Base-by-base conservation (phyloP, 148 eudicot genomes). In the Vaccinium macrocarpon region DNA sequence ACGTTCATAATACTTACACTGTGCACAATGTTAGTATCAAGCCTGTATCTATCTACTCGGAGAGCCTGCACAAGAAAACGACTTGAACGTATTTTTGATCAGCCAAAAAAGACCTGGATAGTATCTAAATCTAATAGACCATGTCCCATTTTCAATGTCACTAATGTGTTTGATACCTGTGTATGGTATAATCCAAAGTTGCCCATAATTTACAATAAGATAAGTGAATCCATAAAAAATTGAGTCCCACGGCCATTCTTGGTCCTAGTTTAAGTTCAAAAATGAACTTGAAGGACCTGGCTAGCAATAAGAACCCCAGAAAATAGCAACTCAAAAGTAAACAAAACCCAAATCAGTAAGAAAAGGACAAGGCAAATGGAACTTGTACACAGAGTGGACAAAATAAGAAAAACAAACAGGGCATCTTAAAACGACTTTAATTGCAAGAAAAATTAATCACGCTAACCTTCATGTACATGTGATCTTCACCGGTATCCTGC, bases 401-500 rank as follows among this genome's bases (percentile, higher is more conserved):
- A 66, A 25, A 32, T 35, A 27, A 25, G 15, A 10, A 12, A 23
- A 64, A 66, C 23, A 29, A 49, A 25, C 11, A 23, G 46, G 18
- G 6, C 55, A 3, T 8, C 61, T 72, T 4, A n/a, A 2, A 59
- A 18, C 23, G 1, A 35, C 25, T 23, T 79, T 8, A 51, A 64
- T 18, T 29, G 42, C 27, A 27, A 5, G 23, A 18, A 18, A 12
- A 68, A 82, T 16, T 8, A 32, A 29, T 21, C 0, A 14, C 38
- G 86, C 86, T 78, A 61, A 95, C 98, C 96, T 95, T 92, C 97
- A 93, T 95, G 86, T 97, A 97, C 94, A 95, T 86, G 88, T 85
- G 87, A 89, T 90, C 97, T 84, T 90, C 91, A 84, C 86, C 88
- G 8, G 66, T 61, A 50, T 81, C 82, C 70, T 89, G 88, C 81